Evolutionary conservation across 768 basidiomycete genomes (phyloP).

Genomic region (Termitomyces bulborhizus): DNA sequence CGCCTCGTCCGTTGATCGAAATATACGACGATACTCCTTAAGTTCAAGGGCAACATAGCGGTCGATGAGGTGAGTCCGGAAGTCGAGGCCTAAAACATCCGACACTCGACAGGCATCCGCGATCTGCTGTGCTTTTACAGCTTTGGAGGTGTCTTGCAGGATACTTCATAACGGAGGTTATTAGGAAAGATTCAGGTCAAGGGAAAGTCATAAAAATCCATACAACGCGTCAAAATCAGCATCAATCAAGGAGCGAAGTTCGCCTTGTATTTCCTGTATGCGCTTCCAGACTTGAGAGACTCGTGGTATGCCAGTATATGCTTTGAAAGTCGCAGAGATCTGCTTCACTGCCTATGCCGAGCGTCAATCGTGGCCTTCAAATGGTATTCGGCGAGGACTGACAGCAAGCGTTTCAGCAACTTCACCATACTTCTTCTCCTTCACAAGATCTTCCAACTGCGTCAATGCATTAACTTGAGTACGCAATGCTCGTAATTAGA

Average conservation of each 20-base stretch:
- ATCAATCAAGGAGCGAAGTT: slow-evolving; percentile 75
- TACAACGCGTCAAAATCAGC: slow-evolving; percentile 91
- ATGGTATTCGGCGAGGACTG: slow-evolving; percentile 12
- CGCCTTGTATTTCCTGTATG: slow-evolving; percentile 78
- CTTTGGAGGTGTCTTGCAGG: slow-evolving; percentile 68
- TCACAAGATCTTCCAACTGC: slow-evolving; percentile 73
- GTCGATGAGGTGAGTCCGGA: slow-evolving; percentile 75
- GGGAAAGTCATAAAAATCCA: slow-evolving; percentile 22
- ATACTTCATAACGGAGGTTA: slow-evolving; percentile 1
- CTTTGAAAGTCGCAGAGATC: slow-evolving; percentile 73
- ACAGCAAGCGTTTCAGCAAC: slow-evolving; percentile 79
- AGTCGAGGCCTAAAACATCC: slow-evolving; percentile 83
- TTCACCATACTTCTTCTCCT: slow-evolving; percentile 75
- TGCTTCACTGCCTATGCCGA: slow-evolving; percentile 74
- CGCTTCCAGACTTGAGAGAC: slow-evolving; percentile 75
- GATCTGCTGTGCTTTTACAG: slow-evolving; percentile 58
- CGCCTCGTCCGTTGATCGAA: slow-evolving; percentile 88
- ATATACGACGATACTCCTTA: slow-evolving; percentile 94
- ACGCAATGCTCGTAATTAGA: background rate
- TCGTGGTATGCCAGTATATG: slow-evolving; percentile 68
- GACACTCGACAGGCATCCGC: slow-evolving; percentile 83
- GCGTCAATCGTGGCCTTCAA: slow-evolving; percentile 2
- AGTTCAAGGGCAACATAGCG: slow-evolving; percentile 87
- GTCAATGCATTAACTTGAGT: slow-evolving; percentile 70
- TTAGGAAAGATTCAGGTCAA: background rate